Evolutionary conservation across 768 basidiomycete species (phyloP).

Genomic region (Punctularia strigosozonata): DNA sequence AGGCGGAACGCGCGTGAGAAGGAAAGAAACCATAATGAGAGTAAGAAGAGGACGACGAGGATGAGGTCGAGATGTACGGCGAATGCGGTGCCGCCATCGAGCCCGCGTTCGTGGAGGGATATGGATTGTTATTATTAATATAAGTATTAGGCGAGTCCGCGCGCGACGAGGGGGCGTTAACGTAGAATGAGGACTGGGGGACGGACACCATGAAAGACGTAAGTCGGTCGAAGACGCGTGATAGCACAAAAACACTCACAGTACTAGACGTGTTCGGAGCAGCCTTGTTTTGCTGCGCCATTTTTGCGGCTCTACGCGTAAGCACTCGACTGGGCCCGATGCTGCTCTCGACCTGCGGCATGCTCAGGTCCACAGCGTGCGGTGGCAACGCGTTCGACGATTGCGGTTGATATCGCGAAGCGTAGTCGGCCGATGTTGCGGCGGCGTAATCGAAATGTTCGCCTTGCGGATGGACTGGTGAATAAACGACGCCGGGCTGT

Average conservation of each 20-base stretch:
- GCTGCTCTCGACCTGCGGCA: slow-evolving; percentile 33
- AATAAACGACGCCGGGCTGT: too few species aligned
- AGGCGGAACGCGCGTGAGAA: slow-evolving; percentile 34
- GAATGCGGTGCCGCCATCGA: slow-evolving; percentile 28
- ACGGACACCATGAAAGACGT: slow-evolving; percentile 17
- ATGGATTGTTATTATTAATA: slow-evolving; percentile 5
- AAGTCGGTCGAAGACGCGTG: slow-evolving; percentile 8
- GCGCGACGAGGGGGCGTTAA: background rate
- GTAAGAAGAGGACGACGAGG: slow-evolving; percentile 29
- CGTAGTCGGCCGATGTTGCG: too few species aligned
- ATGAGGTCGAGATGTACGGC: slow-evolving; percentile 23
- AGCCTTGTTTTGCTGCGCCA: slow-evolving; percentile 19
- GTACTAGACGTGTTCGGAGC: slow-evolving; percentile 3
- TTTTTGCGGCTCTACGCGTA: slow-evolving; percentile 30
- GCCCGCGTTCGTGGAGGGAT: slow-evolving; percentile 13
- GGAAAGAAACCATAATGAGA: slow-evolving; percentile 20
- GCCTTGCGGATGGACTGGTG: too few species aligned
- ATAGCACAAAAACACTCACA: slow-evolving; percentile 6
- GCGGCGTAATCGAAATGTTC: too few species aligned
- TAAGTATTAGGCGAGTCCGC: slow-evolving; percentile 2
- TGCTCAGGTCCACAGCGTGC: slow-evolving; percentile 5
- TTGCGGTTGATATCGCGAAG: too few species aligned
- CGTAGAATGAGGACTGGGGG: background rate
- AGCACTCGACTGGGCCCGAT: slow-evolving; percentile 39
- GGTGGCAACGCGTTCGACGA: too few species aligned